Percentiles rank a stretch among this genome's conserved stretches.
Conservation (phyloP, 139 green algal species). For the Micromonas pusilla region DNA sequence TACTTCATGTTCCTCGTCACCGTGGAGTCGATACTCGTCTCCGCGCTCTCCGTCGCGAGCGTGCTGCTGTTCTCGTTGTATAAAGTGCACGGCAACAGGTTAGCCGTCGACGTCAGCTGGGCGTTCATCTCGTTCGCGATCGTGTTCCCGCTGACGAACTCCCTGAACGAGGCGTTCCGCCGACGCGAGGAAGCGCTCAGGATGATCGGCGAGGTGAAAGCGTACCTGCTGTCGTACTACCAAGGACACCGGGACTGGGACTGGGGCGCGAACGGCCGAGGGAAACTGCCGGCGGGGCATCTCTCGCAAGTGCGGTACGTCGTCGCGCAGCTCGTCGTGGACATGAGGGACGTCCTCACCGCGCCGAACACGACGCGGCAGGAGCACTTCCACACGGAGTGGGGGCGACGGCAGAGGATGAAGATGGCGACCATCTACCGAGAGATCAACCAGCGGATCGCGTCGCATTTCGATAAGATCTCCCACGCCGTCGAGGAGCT, state of each 20-base stretch:
- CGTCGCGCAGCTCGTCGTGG: neutral
- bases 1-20: neutral
- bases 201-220: neutral
- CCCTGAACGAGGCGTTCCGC: neutral
- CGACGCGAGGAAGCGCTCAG: slow-evolving; percentile 7
- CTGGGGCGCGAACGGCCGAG: slow-evolving; percentile 6
- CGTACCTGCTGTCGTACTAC: neutral
- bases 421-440: neutral
- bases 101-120: slow-evolving; percentile 9
- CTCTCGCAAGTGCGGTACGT: slow-evolving; percentile 1
- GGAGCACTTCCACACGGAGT: slow-evolving; percentile 7
- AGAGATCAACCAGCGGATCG: neutral
- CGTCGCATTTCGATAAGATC: neutral
- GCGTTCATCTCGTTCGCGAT: slow-evolving; percentile 14
- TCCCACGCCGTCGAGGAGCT: neutral
- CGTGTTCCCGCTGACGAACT: slow-evolving; percentile 9
- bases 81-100: neutral
- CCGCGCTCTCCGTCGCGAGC: neutral
- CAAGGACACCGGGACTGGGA: slow-evolving; percentile 19
- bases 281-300: neutral
- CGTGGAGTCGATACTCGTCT: neutral
- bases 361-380: neutral
- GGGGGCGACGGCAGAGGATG: neutral
- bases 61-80: slow-evolving; percentile 13
- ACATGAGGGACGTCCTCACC: slow-evolving; percentile 5